Evolutionary conservation across 352 stramenopile genomes (phyloP).

Genomic region (Phytophthora ramorum): DNA sequence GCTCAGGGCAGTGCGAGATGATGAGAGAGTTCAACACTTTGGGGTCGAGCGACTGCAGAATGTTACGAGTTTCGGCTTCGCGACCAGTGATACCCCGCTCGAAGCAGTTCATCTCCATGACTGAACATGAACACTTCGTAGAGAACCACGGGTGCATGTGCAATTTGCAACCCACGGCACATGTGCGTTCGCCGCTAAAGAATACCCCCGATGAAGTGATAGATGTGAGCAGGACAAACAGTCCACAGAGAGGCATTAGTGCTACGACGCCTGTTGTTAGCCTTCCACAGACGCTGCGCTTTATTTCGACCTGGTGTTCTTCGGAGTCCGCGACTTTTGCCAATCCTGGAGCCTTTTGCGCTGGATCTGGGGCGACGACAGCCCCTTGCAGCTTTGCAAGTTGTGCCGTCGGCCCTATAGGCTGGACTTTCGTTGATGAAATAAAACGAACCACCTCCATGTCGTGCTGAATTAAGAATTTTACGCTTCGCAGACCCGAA

Average conservation of each 20-base stretch:
- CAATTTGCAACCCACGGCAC: constrained; percentile 42
- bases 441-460: constrained; percentile 22
- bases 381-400: background rate
- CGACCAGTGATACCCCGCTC: constrained; percentile 34
- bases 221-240: constrained; percentile 23
- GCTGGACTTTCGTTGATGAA: constrained; percentile 7
- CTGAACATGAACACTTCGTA: constrained; percentile 46
- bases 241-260: constrained; percentile 27
- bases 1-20: constrained; percentile 43
- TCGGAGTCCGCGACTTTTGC: background rate
- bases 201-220: constrained; percentile 39
- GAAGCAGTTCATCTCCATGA: constrained; percentile 56
- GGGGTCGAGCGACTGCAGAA: constrained; percentile 36
- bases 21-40: constrained; percentile 41
- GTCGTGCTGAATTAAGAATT: constrained; percentile 38
- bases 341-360: no score
- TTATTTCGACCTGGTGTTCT: constrained; percentile 9
- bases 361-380: background rate
- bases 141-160: constrained; percentile 57
- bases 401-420: background rate
- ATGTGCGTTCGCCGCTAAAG: constrained; percentile 22
- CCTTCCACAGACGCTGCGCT: constrained; percentile 3
- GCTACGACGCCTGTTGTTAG: constrained; percentile 13
- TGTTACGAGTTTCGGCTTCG: constrained; percentile 17
- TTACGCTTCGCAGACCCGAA: constrained; percentile 36